These are phyloP conservation scores for Neonectria neomacrospora DNA, from an alignment of 2,329 filamentous ascomycete genomes.

Conservation along the genomic window DNA sequence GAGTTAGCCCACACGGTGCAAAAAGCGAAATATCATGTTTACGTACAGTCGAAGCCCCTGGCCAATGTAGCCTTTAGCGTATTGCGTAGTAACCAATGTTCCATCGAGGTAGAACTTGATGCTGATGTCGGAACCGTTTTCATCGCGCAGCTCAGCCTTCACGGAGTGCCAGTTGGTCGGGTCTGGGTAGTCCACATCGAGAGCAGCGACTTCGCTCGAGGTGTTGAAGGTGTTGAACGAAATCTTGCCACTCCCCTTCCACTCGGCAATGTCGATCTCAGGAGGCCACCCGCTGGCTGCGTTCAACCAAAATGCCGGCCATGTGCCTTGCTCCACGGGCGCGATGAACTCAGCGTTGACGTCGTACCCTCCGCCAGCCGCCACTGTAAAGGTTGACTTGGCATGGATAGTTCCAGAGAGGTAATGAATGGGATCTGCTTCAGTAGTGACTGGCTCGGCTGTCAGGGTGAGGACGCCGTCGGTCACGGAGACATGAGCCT, in stretches of 20 bases:
- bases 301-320: conserved; percentile 38
- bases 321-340: conserved; percentile 24
- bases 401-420: conserved; percentile 34
- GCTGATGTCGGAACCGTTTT: conserved; percentile 32
- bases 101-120: conserved; percentile 37
- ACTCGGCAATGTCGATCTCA: conserved; percentile 35
- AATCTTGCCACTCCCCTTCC: conserved; percentile 35
- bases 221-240: conserved; percentile 38
- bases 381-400: conserved; percentile 32
- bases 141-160: conserved; percentile 33
- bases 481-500: conserved; percentile 30
- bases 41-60: not conserved
- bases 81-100: not conserved
- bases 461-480: conserved; percentile 31
- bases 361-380: conserved; percentile 28
- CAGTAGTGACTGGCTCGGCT: conserved; percentile 27
- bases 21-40: no score
- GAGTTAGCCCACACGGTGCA: no score
- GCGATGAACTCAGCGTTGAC: conserved; percentile 33
- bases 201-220: conserved; percentile 24
- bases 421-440: conserved; percentile 32
- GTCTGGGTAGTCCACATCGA: conserved; percentile 29
- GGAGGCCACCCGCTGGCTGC: conserved; percentile 32
- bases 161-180: conserved; percentile 34
- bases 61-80: not conserved